Base-by-base conservation (phyloP, 169 alveolate genomes). In the Plasmodium cynomolgi region DNA sequence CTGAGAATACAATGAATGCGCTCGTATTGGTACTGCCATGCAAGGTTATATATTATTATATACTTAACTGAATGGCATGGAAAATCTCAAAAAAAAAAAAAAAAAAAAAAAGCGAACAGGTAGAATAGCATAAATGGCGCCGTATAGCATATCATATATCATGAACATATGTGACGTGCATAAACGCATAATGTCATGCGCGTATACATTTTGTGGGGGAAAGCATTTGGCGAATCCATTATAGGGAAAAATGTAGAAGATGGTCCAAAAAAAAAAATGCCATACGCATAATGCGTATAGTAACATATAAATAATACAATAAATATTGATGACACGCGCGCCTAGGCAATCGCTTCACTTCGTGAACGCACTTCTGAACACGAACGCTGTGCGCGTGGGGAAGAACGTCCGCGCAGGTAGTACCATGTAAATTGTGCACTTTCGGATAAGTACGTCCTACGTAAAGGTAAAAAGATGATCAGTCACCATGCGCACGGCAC, bases 181-280 rank as follows among this genome's bases (percentile, higher is more conserved):
- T 50, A 50, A 50, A 15, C 23, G 20, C 62, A 50, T 50, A 50
- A 50, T 50, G 62, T 8, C 62, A 50, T 50, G 23, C 62, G 62
- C 62, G 13, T 68, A 68, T 23, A 68, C 3, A 68, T 68, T 68
- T 29, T 26, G 77, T 68, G 34, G n/a, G 39, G 31, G 15, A 29
- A 68, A 68, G n/a, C 77, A 23, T 68, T 68, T 26, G 37, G 31
- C 37, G 11, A 34, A 75, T 75, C 83, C 23, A 8, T 75, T 75
- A 17, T 75, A 75, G 58, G 83, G 58, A 33, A 75, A 75, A 75
- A 33, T 34, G 56, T 75, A 39, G 56, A 75, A 75, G 56, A 75
- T 75, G 31, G 41, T 20, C 41, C 41, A 29, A 29, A 11, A 26
- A 20, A 68, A 75, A 75, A 75, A 33, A 11, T 2, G 11, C 2